phyloP scores from a whole-genome alignment of 1,139 yeast species.

The Pichia sp. region DNA sequence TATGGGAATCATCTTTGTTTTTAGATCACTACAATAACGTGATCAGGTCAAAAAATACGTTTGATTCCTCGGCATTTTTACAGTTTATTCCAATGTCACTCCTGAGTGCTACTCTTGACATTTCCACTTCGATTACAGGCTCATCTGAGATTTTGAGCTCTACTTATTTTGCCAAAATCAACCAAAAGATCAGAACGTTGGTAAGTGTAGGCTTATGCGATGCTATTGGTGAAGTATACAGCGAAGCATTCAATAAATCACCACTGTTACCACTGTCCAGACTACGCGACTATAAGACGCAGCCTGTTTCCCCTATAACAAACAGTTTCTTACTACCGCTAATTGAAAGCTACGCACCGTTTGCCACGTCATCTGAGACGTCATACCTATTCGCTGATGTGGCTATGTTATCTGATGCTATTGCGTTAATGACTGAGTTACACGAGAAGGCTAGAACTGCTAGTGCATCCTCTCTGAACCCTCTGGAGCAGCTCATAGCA shows the following conservation, averaged over 20 bases:
- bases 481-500: slow-evolving; percentile 69
- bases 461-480: slow-evolving; percentile 47
- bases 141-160: too few relatives aligned
- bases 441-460: slow-evolving; percentile 17
- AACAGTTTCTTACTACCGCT: slow-evolving; percentile 27
- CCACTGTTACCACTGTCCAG: slow-evolving; percentile 25
- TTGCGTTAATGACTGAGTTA: slow-evolving; percentile 18
- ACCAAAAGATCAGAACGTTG: slow-evolving; percentile 9
- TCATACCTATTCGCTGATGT: slow-evolving; percentile 28
- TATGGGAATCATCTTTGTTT: slow-evolving; percentile 3
- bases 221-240: slow-evolving; percentile 8
- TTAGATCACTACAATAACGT: slow-evolving; percentile 11
- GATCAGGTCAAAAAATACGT: background rate
- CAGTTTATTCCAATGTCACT: slow-evolving; percentile 12
- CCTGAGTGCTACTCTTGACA: slow-evolving; percentile 1
- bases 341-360: slow-evolving; percentile 6
- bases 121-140: too few relatives aligned
- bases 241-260: slow-evolving; percentile 4
- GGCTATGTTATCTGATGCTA: slow-evolving; percentile 21
- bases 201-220: slow-evolving; percentile 12
- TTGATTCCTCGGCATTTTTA: slow-evolving; percentile 11
- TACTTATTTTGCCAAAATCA: slow-evolving; percentile 6
- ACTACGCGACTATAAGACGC: slow-evolving; percentile 1
- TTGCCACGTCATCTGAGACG: slow-evolving; percentile 25
- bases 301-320: slow-evolving; percentile 24